These are phyloP conservation scores for Wickerhamomyces queroliae DNA, from an alignment of 805 yeast species.

Conservation along the genomic window DNA sequence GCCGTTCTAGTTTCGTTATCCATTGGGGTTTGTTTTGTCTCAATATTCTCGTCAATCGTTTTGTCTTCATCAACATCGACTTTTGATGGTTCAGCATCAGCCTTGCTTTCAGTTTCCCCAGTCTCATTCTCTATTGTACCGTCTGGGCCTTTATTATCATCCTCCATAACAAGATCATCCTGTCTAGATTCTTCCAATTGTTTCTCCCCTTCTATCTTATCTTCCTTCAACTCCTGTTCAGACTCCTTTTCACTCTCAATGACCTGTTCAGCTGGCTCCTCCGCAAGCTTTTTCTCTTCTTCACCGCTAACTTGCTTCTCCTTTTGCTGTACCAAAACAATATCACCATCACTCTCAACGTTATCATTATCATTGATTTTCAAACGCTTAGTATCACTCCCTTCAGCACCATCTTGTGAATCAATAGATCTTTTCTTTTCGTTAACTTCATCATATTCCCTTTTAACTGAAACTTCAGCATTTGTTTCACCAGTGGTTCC, in stretches of 20 bases:
- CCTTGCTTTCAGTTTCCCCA: neutral
- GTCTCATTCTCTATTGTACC: too few species aligned
- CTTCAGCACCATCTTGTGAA: neutral
- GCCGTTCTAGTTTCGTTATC: too few species aligned
- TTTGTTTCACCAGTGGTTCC: neutral
- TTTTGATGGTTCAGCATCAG: constrained; percentile 20
- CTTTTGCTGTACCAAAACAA: neutral
- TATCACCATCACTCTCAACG: neutral
- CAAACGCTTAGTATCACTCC: too few species aligned
- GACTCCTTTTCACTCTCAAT: constrained; percentile 1
- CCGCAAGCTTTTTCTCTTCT: too few species aligned
- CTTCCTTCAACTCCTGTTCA: constrained; percentile 20
- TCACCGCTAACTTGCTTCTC: neutral
- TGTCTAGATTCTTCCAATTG: neutral
- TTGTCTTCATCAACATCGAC: neutral
- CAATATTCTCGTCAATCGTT: too few species aligned
- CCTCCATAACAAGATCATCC: too few species aligned
- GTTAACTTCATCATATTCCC: too few species aligned
- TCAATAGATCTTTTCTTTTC: too few species aligned
- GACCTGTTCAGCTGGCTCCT: constrained; percentile 2
- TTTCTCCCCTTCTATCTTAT: constrained; percentile 14
- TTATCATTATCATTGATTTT: neutral
- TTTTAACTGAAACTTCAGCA: too few species aligned
- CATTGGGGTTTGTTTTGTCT: too few species aligned
- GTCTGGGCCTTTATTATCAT: too few species aligned